Evolutionary conservation across 352 stramenopile genomes (phyloP).

Genomic region (Globisporangium polare): DNA sequence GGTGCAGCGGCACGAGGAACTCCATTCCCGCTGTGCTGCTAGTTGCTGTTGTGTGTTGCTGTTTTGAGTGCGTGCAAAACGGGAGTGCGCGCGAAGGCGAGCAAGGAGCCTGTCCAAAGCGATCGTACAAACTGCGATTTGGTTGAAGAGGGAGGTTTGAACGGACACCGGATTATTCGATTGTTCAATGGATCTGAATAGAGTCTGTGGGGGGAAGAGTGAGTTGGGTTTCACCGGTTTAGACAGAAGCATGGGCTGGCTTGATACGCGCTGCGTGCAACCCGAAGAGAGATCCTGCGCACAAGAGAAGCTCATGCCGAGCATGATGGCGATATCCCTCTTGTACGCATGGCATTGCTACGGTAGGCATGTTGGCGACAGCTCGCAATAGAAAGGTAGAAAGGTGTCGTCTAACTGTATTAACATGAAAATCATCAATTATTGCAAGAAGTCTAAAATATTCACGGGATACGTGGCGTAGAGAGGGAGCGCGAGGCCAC

Average conservation of each 20-base stretch:
- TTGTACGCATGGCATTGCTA: neutral
- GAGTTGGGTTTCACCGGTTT: neutral
- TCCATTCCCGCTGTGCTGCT: conserved; percentile 28
- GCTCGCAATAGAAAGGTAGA: no score
- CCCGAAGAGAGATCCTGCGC: no score
- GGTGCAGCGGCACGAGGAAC: conserved; percentile 77
- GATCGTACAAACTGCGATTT: conserved; percentile 8
- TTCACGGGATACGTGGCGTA: neutral
- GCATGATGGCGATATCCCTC: neutral
- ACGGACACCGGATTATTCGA: neutral
- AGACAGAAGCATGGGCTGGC: neutral
- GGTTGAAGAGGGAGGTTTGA: neutral
- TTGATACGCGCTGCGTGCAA: no score
- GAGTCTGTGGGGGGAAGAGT: neutral
- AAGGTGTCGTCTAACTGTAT: conserved; percentile 10
- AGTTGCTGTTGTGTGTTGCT: neutral
- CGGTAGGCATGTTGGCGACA: no score
- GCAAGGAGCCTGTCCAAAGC: neutral
- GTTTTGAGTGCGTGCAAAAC: conserved; percentile 9
- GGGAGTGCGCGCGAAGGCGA: conserved; percentile 9
- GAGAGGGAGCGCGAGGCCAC: no score
- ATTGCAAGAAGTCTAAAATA: conserved; percentile 4
- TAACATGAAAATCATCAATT: conserved; percentile 11
- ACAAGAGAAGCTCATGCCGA: neutral
- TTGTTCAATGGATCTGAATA: neutral